These are phyloP conservation scores for Naganishia vishniacii DNA, from an alignment of 768 basidiomycete species.

Conservation along the genomic window DNA sequence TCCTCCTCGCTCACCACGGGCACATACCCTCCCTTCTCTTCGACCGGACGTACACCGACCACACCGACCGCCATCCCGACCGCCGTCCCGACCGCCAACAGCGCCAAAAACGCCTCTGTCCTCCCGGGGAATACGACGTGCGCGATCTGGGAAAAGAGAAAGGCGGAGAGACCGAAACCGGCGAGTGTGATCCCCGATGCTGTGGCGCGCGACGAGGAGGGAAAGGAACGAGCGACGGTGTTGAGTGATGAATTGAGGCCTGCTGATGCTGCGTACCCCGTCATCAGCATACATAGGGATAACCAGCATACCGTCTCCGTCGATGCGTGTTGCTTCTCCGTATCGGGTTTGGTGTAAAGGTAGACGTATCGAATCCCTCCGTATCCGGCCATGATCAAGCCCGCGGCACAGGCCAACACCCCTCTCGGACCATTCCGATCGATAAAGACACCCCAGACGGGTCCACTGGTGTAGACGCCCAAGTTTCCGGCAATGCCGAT, in stretches of 20 bases:
- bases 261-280: constrained; percentile 70
- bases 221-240: constrained; percentile 74
- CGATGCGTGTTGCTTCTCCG: background rate
- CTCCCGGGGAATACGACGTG: constrained; percentile 68
- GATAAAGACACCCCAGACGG: constrained; percentile 69
- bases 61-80: constrained; percentile 73
- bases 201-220: constrained; percentile 66
- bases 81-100: constrained; percentile 72
- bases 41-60: constrained; percentile 58
- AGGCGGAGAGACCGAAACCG: constrained; percentile 85
- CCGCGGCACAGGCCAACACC: background rate
- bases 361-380: constrained; percentile 66
- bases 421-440: constrained; percentile 65
- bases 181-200: constrained; percentile 73
- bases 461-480: constrained; percentile 71
- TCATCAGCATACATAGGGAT: constrained; percentile 62
- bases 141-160: constrained; percentile 75
- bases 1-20: background rate
- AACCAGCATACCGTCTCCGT: constrained; percentile 41
- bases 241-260: constrained; percentile 70
- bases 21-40: constrained; percentile 2
- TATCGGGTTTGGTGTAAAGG: constrained; percentile 42
- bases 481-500: constrained; percentile 59
- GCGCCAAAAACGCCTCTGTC: constrained; percentile 67
- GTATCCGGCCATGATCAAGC: constrained; percentile 58